Percentiles rank a stretch among this genome's conserved stretches.
phyloP scores from a whole-genome alignment of 1,139 yeast species.

The Yamadazyma dendronema region DNA sequence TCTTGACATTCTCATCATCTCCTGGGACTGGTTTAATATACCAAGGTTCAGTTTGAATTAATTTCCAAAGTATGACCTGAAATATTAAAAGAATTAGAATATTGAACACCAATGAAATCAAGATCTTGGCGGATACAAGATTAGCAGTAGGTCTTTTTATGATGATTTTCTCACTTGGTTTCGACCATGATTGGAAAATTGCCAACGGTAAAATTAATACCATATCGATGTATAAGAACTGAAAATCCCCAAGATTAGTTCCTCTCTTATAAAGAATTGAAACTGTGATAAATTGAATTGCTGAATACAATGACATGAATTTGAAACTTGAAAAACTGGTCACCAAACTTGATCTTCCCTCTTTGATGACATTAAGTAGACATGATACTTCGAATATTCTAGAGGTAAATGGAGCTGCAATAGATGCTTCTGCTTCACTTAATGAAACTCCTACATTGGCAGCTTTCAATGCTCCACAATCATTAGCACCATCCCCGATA shows the following conservation, averaged over 20 bases:
- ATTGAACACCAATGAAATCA: slow-evolving; percentile 76
- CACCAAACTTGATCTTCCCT: slow-evolving; percentile 92
- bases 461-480: slow-evolving; percentile 96
- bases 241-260: slow-evolving; percentile 95
- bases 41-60: slow-evolving; percentile 65
- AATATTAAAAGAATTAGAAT: slow-evolving; percentile 59
- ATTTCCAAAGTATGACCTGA: slow-evolving; percentile 67
- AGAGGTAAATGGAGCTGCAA: slow-evolving; percentile 97
- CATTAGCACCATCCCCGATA: slow-evolving; percentile 98
- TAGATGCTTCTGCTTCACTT: slow-evolving; percentile 97
- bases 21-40: slow-evolving; percentile 81
- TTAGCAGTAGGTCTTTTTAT: slow-evolving; percentile 90
- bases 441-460: slow-evolving; percentile 96
- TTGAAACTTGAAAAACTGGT: slow-evolving; percentile 96
- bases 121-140: slow-evolving; percentile 81
- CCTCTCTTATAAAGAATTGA: slow-evolving; percentile 84
- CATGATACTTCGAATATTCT: slow-evolving; percentile 87
- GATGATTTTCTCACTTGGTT: slow-evolving; percentile 62
- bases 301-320: slow-evolving; percentile 95
- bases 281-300: slow-evolving; percentile 89
- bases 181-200: slow-evolving; percentile 95
- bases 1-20: slow-evolving; percentile 77
- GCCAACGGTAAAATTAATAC: slow-evolving; percentile 91
- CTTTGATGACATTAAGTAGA: slow-evolving; percentile 84
- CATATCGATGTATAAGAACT: slow-evolving; percentile 89